Evolutionary conservation across 1,284 basidiomycete genomes (phyloP), one percentile per base, ranked within the genome.

Genomic region (Salmacisia buchloeana): DNA sequence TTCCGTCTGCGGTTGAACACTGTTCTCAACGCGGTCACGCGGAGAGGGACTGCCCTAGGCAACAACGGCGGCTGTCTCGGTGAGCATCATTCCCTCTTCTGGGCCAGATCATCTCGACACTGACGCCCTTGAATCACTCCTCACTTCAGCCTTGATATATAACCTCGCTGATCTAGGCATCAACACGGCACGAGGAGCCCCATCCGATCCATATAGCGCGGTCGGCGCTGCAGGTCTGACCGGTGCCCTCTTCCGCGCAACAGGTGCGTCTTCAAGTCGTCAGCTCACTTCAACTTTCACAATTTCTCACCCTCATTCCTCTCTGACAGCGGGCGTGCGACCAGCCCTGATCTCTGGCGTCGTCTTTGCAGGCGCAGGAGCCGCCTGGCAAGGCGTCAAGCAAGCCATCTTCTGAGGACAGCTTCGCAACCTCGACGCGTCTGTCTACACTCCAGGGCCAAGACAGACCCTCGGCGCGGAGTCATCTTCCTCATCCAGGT

Each of bases 51-150:
- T 60, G 97, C 97, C 83, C 89, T 97, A 81, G 96, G 94, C 77
- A 99, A 98, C 85, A 97, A 92, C 78, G 91, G 94, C 79, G 96
- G 96, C 81, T 91, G 97, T 68, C 84, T 98, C 71, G 94, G 94
- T 96, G 76, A 69, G 83, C 80, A 2, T 29, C 23, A 2, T n/a
- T n/a, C n/a, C n/a, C n/a, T n/a, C n/a, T n/a, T n/a, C n/a, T n/a
- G n/a, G n/a, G n/a, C n/a, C n/a, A n/a, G n/a, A 25, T 39, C 0
- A 21, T 0, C n/a, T 39, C 1, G 6, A 27, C 43, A 25, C 25
- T 29, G 4, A 33, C 18, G 13, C 23, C 13, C 18, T 60, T 6
- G n/a, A 2, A n/a, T 21, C 41, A 9, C 35, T 34, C 38, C 23
- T 41, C 15, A 13, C 31, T 59, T 36, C 80, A 92, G 94, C 94